Conservation (phyloP, 768 basidiomycete species). For the Hypsizygus marmoreus region DNA sequence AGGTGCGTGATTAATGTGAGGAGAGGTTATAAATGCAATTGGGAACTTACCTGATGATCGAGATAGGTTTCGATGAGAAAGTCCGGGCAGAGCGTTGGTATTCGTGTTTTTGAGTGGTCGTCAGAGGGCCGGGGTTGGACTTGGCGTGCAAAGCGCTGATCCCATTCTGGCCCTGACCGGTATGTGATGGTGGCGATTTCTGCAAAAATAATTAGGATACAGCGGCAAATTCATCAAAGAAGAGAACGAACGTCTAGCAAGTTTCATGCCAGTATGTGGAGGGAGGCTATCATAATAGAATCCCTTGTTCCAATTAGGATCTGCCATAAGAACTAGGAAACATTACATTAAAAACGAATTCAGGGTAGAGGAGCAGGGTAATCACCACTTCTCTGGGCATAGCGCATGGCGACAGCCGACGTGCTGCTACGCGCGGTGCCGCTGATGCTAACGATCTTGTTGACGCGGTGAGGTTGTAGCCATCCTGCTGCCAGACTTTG, state of each 20-base stretch:
- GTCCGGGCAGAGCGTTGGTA: conserved; percentile 90
- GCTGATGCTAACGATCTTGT: conserved; percentile 90
- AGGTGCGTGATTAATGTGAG: conserved; percentile 20
- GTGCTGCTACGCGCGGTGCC: conserved; percentile 93
- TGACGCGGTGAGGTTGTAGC: conserved; percentile 86
- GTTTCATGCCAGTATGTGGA: conserved; percentile 97
- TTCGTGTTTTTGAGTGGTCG: conserved; percentile 32
- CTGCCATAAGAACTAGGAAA: conserved; percentile 92
- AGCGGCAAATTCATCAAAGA: background rate
- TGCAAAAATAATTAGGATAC: conserved; percentile 30
- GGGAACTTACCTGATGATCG: conserved; percentile 86
- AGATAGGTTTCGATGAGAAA: conserved; percentile 99
- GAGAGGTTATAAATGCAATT: conserved; percentile 52
- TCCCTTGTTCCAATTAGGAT: conserved; percentile 99
- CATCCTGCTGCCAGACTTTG: conserved; percentile 95
- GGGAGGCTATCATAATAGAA: conserved; percentile 97
- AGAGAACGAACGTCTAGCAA: conserved; percentile 76
- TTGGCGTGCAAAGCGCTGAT: conserved; percentile 91
- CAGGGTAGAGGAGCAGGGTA: conserved; percentile 11
- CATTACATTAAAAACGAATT: background rate
- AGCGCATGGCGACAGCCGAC: conserved; percentile 92
- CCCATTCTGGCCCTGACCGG: conserved; percentile 99
- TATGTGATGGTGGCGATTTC: conserved; percentile 99
- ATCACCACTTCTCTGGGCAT: conserved; percentile 93
- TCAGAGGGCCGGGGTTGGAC: conserved; percentile 46